Evolutionary conservation across 257 asterid species (phyloP).

Genomic region (Forsythia suspensa): DNA sequence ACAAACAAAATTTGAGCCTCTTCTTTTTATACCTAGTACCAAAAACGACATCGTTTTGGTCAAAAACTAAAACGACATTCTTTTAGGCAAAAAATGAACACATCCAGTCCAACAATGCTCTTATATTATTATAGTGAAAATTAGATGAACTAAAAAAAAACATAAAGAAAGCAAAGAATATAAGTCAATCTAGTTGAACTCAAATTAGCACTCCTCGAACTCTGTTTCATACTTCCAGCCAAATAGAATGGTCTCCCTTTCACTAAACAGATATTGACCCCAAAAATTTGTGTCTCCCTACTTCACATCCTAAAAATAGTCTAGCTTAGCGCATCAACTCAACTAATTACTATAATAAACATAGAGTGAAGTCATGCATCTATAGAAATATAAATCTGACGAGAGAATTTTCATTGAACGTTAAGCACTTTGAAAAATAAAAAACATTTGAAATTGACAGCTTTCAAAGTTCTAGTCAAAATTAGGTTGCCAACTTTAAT

Average conservation of each 20-base stretch:
- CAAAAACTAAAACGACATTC: too few relatives aligned
- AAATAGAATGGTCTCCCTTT: slow-evolving; percentile 92
- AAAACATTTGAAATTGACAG: neutral
- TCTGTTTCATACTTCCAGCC: slow-evolving; percentile 70
- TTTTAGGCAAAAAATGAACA: too few relatives aligned
- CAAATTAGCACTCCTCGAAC: neutral
- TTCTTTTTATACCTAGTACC: too few relatives aligned
- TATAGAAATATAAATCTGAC: neutral
- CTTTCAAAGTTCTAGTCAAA: neutral
- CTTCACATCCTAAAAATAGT: slow-evolving; percentile 68
- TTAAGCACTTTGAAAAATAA: neutral
- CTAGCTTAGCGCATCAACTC: neutral
- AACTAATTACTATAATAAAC: neutral
- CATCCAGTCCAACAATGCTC: too few relatives aligned
- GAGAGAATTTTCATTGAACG: neutral
- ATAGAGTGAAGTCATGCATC: neutral
- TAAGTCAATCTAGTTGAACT: slow-evolving; percentile 5
- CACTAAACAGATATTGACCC: slow-evolving; percentile 89
- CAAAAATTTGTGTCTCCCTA: slow-evolving; percentile 85
- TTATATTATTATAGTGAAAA: neutral
- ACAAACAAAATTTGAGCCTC: too few relatives aligned
- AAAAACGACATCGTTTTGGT: too few relatives aligned
- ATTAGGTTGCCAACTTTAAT: neutral
- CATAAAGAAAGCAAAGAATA: neutral
- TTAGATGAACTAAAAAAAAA: neutral